Evolutionary conservation across 2,329 filamentous ascomycete genomes (phyloP).

Genomic region (Madurella mycetomatis): DNA sequence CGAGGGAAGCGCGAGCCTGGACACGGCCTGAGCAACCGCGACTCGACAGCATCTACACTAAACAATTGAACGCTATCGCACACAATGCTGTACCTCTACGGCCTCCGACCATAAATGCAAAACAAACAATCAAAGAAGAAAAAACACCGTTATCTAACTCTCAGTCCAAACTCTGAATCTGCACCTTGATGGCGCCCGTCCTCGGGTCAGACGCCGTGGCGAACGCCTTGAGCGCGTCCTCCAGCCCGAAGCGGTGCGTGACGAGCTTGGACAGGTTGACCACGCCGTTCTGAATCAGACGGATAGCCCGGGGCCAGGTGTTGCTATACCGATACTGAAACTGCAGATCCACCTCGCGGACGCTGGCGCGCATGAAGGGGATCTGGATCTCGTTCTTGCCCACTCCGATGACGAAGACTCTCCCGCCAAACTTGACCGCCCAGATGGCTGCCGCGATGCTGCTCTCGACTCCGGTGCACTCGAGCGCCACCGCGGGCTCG

Average conservation of each 20-base stretch:
- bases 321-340: slow-evolving; percentile 97
- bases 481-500: slow-evolving; percentile 76
- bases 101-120: slow-evolving; percentile 4
- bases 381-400: slow-evolving; percentile 94
- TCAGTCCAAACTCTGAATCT: slow-evolving; percentile 71
- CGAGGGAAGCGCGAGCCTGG: too few relatives aligned
- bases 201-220: slow-evolving; percentile 81
- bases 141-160: not conserved
- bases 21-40: too few relatives aligned
- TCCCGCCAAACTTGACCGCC: slow-evolving; percentile 89
- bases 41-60: too few relatives aligned
- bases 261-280: slow-evolving; percentile 78
- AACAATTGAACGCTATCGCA: not conserved
- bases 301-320: slow-evolving; percentile 91
- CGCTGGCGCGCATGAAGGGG: slow-evolving; percentile 89
- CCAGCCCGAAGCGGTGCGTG: slow-evolving; percentile 79
- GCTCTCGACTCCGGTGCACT: slow-evolving; percentile 93
- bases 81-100: slow-evolving; percentile 1
- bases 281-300: slow-evolving; percentile 77
- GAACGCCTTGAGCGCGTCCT: slow-evolving; percentile 86
- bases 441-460: slow-evolving; percentile 83
- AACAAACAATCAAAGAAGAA: not conserved
- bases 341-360: slow-evolving; percentile 88
- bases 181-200: slow-evolving; percentile 96
- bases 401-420: slow-evolving; percentile 94